These are phyloP conservation scores for Phyllosticta citrichinensis DNA, from an alignment of 2,329 filamentous ascomycete genomes.

Conservation along the genomic window DNA sequence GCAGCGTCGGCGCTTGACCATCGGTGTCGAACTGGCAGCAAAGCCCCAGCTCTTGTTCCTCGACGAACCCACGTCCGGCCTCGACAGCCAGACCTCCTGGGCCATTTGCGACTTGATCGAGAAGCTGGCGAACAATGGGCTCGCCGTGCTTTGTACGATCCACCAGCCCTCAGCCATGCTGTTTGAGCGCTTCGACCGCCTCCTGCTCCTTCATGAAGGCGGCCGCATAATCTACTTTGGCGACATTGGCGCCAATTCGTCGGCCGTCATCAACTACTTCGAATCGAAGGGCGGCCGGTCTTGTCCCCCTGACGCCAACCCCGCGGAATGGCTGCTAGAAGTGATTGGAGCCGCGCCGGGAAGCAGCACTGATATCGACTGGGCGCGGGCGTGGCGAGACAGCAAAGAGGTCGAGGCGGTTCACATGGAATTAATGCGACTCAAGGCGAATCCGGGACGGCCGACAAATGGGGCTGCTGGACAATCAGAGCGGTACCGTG, in stretches of 20 bases:
- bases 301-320: slow-evolving; percentile 38
- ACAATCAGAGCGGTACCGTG: not conserved
- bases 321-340: slow-evolving; percentile 62
- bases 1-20: slow-evolving; percentile 69
- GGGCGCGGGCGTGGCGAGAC: slow-evolving; percentile 12
- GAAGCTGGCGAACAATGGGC: slow-evolving; percentile 79
- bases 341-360: slow-evolving; percentile 22
- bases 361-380: slow-evolving; percentile 10
- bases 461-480: not conserved
- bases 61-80: slow-evolving; percentile 88
- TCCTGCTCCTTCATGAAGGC: slow-evolving; percentile 67
- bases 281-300: not conserved
- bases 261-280: slow-evolving; percentile 54
- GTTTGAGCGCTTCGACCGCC: slow-evolving; percentile 80
- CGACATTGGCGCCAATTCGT: slow-evolving; percentile 62
- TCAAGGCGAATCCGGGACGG: slow-evolving; percentile 17
- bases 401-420: slow-evolving; percentile 17
- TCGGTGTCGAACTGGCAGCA: slow-evolving; percentile 90
- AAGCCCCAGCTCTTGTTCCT: slow-evolving; percentile 87
- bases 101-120: slow-evolving; percentile 80
- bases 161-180: slow-evolving; percentile 95
- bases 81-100: slow-evolving; percentile 90
- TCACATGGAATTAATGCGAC: slow-evolving; percentile 26
- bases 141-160: slow-evolving; percentile 93
- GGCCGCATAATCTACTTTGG: slow-evolving; percentile 76